Conservation (phyloP, 805 yeast species). For the Saccharomyces paradoxus region DNA sequence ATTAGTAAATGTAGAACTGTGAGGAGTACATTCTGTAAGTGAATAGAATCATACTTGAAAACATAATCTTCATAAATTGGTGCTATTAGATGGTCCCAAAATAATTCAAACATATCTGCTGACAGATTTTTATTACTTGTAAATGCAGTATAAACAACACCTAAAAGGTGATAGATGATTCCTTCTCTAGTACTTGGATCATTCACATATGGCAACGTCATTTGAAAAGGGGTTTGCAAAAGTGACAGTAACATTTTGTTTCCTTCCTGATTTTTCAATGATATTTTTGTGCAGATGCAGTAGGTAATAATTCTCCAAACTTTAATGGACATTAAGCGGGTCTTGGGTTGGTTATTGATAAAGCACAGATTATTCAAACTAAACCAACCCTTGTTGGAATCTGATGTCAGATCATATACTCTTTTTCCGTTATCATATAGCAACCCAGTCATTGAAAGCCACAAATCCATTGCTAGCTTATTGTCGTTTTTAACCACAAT, state of each 20-base stretch:
- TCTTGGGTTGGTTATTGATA: constrained; percentile 4
- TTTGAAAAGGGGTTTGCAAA: constrained; percentile 13
- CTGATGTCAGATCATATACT: constrained; percentile 4
- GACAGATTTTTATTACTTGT: constrained; percentile 1
- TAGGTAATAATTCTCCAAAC: constrained; percentile 25
- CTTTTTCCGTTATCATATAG: constrained; percentile 13
- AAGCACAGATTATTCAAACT: constrained; percentile 14
- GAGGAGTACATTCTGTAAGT: constrained; percentile 4
- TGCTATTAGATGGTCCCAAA: constrained; percentile 13
- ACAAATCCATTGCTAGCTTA: constrained; percentile 24
- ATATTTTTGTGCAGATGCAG: constrained; percentile 9
- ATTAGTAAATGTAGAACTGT: constrained; percentile 3
- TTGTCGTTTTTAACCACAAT: constrained; percentile 13
- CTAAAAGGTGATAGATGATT: constrained; percentile 12
- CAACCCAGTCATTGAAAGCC: constrained; percentile 25
- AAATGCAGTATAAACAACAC: constrained; percentile 12
- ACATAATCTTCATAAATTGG: constrained; percentile 10
- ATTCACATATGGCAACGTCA: constrained; percentile 1
- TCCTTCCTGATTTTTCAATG: neutral
- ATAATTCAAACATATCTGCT: constrained; percentile 2
- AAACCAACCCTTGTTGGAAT: constrained; percentile 15
- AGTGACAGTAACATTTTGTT: constrained; percentile 1
- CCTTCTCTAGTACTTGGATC: constrained; percentile 10
- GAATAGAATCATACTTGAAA: constrained; percentile 2
- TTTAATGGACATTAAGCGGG: constrained; percentile 17